Conservation (phyloP, 1,139 yeast genomes). For the Wickerhamiella pararugosa region DNA sequence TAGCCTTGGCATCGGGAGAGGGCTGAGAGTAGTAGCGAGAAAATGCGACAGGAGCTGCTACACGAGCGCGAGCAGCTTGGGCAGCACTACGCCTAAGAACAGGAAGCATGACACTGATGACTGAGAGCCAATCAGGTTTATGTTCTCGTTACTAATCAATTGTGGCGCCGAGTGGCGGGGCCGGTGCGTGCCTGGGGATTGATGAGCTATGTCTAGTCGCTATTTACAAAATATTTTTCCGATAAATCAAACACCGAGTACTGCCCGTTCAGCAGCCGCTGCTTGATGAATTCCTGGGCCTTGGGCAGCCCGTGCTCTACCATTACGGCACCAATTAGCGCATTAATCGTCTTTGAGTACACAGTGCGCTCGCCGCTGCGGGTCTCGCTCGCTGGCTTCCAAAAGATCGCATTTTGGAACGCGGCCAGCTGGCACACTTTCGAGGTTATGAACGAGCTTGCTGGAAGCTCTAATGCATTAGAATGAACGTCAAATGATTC, state of each 20-base stretch:
- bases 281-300: constrained; percentile 24
- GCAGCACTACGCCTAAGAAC: too few species aligned
- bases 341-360: constrained; percentile 53
- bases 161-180: too few species aligned
- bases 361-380: constrained; percentile 27
- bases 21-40: constrained; percentile 24
- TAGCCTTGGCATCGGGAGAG: constrained; percentile 77
- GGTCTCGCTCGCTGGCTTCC: constrained; percentile 43
- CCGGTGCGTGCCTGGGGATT: too few species aligned
- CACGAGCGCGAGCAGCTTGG: too few species aligned
- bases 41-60: neutral
- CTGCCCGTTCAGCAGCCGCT: constrained; percentile 20
- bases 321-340: constrained; percentile 70
- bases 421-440: constrained; percentile 28
- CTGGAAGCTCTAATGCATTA: constrained; percentile 20
- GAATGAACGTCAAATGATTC: constrained; percentile 37
- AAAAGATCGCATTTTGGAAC: constrained; percentile 41
- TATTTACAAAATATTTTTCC: constrained; percentile 7
- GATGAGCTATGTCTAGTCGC: neutral
- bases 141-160: too few species aligned
- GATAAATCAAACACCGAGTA: constrained; percentile 18
- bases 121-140: too few species aligned
- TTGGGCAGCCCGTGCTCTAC: constrained; percentile 42
- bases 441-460: constrained; percentile 26
- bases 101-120: too few species aligned